These are phyloP conservation scores for Agaricus sinodeliciosus DNA, from an alignment of 768 basidiomycete genomes.

Conservation along the genomic window DNA sequence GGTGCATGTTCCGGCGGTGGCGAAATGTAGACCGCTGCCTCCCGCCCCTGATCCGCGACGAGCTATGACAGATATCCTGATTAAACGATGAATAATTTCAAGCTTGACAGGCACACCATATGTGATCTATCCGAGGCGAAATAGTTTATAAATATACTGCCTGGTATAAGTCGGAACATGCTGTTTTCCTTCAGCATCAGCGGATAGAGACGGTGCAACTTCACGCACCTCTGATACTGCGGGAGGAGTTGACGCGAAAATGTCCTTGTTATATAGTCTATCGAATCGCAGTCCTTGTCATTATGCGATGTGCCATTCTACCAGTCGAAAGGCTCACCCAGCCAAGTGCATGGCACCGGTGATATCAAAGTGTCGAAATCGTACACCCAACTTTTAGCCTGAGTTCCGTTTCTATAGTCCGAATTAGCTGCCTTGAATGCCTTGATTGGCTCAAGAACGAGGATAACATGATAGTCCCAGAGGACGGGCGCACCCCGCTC, in stretches of 20 bases:
- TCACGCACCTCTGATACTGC: conserved; percentile 39
- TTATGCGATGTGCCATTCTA: background rate
- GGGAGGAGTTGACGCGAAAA: conserved; percentile 31
- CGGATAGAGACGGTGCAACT: background rate
- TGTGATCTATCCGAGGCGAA: conserved; percentile 76
- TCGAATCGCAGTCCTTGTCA: conserved; percentile 7
- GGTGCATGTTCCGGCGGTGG: conserved; percentile 44
- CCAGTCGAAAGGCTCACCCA: conserved; percentile 28
- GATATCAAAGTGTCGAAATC: conserved; percentile 54
- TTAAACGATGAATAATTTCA: background rate
- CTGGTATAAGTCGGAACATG: conserved; percentile 55
- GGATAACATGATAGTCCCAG: conserved; percentile 75
- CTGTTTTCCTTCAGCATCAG: conserved; percentile 24
- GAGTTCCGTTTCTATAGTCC: background rate
- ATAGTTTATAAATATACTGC: conserved; percentile 40
- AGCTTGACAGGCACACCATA: conserved; percentile 42
- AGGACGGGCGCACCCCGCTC: conserved; percentile 35
- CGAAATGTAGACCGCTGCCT: conserved; percentile 25
- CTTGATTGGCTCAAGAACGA: conserved; percentile 38
- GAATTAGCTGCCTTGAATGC: background rate
- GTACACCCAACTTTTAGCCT: conserved; percentile 48
- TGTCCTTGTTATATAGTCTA: conserved; percentile 41
- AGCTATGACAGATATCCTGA: background rate
- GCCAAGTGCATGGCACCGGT: conserved; percentile 42
- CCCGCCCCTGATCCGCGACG: background rate